Base-by-base conservation (phyloP, 306 rosid species). In the Begonia fuchsioides region DNA sequence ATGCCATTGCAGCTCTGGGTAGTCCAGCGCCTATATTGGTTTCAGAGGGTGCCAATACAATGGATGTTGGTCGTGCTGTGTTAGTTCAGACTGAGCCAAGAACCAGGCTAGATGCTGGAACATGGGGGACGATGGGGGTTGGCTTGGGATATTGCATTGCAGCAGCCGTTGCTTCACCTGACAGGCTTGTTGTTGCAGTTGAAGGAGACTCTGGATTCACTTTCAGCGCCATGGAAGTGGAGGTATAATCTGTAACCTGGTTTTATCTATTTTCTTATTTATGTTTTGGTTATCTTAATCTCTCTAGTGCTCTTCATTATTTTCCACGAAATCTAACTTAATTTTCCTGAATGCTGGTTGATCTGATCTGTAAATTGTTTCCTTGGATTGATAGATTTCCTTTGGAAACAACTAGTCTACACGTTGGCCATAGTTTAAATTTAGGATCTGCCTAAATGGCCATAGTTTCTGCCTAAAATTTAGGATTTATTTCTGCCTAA, bases 181-280 rank as follows among this genome's bases (percentile, higher is more conserved):
- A 38, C 41, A 78, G 98, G 47, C 90, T 90, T 18, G 94, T 90
- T 0, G 92, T 90, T 50, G 95, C 87, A 0, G 92, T 84, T 44
- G 98, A 90, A 69, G 98, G 98, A 17, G 95, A 90, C 70, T 90
- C 98, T 58, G 98, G 87, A 59, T 85, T 85, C 20, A 94, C 94
- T 20, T 90, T 90, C 49, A 90, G 98, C 45, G 98, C 92, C 17
- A 79, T 90, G 53, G 98, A 90, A 90, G 98, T 90, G 65, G 98
- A 90, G 98, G 98, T 90, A 68, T 72, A 51, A 5, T 26, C 35
- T 26, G 8, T 26, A 4, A 26, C 35, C 5, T 26, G 35, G 35
- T 4, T 26, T 26, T 26, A 26, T 26, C 35, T 26, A 26, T 26
- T 5, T 26, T 6, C 35, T 26, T 26, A 26, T 26, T 26, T 4